These are phyloP conservation scores for Perilla frutescens DNA, from an alignment of 257 asterid species.

Conservation along the genomic window DNA sequence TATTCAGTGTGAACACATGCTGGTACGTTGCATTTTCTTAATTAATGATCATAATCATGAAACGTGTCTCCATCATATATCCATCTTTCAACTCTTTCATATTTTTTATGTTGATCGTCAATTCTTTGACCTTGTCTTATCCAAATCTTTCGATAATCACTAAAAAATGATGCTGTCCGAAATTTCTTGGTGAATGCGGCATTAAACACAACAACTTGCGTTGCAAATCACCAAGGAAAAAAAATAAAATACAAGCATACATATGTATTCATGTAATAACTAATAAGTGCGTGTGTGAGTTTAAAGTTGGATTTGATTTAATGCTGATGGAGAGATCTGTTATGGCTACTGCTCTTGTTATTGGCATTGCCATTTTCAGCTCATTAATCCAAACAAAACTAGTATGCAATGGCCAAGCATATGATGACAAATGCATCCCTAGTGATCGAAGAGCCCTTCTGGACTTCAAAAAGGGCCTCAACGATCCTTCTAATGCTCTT, in stretches of 20 bases:
- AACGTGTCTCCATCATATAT: slow-evolving; percentile 4
- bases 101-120: background rate
- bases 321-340: slow-evolving; percentile 32
- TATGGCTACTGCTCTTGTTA: slow-evolving; percentile 29
- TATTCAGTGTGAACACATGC: slow-evolving; percentile 13
- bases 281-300: no score
- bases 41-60: background rate
- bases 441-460: slow-evolving; percentile 47
- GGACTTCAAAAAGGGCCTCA: slow-evolving; percentile 57
- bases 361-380: slow-evolving; percentile 36
- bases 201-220: slow-evolving; percentile 1
- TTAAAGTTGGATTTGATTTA: background rate
- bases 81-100: background rate
- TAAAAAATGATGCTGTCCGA: background rate
- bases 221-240: background rate
- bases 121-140: background rate
- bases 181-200: slow-evolving; percentile 3
- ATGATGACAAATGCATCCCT: slow-evolving; percentile 32
- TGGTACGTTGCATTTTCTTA: background rate
- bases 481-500: slow-evolving; percentile 55
- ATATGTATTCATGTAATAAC: no score
- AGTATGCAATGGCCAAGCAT: slow-evolving; percentile 28
- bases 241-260: no score
- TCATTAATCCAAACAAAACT: slow-evolving; percentile 13
- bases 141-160: background rate